Base-by-base conservation (phyloP, 2,329 filamentous ascomycete genomes). In the Arthrobotrys megalospora region DNA sequence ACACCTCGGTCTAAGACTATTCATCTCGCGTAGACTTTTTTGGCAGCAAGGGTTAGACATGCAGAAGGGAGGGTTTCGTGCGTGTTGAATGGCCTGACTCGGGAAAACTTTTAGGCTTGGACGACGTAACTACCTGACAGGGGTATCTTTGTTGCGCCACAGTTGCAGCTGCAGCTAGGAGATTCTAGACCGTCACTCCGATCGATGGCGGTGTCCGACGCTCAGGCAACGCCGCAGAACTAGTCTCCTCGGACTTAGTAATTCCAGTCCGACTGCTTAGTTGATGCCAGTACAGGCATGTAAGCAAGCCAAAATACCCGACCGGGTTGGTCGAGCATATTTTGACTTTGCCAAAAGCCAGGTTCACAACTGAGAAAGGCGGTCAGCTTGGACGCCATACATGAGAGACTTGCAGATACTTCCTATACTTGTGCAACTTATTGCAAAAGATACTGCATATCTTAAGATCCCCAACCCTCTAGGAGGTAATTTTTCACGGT, bases 151-250 rank as follows among this genome's bases (percentile, higher is more conserved):
- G 43, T 62, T 77, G 73, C 73, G 73, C 73, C 73, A 77, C 73
- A 77, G 36, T 38, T 68, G 66, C 66, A 76, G 48, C 47, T 67
- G 72, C 36, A 67, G 45, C 38, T 58, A 45, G 66, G 19, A 50
- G 50, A 77, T 53, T 78, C 75, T 78, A 78, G 75, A 72, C 67
- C 75, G 34, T 53, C 50, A 36, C 73, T 77, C 73, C 73, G 66
- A 72, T 47, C 14, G 52, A 66, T 72, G 75, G 67, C 75, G 73
- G 73, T 78, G 73, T 64, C 58, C 73, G 67, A 68, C 67, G 75
- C 19, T 50, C 19, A 24, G 47, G 38, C 47, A 47, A 41, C 55
- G 24, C 52, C 41, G n/a, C 41, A 62, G 58, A 75, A 3, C 55
- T 21, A 12, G 60, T 66, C 48, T 66, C 62, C 60, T 63, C 75